Evolutionary conservation across 352 stramenopile genomes (phyloP).

Genomic region (Phytophthora pseudosyringae): DNA sequence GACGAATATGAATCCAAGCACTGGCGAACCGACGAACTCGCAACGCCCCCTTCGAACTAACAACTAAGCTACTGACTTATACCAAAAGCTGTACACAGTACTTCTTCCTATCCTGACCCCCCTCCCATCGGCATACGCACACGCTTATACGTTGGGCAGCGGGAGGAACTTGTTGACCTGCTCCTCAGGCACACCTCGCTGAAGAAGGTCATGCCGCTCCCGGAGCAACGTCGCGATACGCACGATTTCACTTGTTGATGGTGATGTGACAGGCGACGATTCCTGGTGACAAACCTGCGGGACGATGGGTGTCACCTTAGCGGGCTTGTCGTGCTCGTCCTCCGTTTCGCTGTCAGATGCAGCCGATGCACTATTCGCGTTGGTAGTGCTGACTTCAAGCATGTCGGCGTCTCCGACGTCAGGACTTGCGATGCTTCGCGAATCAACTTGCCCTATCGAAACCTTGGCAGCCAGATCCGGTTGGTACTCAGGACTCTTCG

Average conservation of each 20-base stretch:
- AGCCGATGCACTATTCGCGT: neutral
- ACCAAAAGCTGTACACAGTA: slow-evolving; percentile 2
- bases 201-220: slow-evolving; percentile 38
- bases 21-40: too few species aligned
- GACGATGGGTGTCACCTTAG: slow-evolving; percentile 9
- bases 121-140: slow-evolving; percentile 3
- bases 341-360: slow-evolving; percentile 28
- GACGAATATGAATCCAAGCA: too few species aligned
- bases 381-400: slow-evolving; percentile 1
- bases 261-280: slow-evolving; percentile 13
- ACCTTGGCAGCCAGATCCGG: slow-evolving; percentile 1
- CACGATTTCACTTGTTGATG: slow-evolving; percentile 35
- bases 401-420: neutral
- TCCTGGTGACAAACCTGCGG: neutral
- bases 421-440: slow-evolving; percentile 4
- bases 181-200: slow-evolving; percentile 34
- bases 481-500: slow-evolving; percentile 4
- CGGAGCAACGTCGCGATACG: slow-evolving; percentile 38
- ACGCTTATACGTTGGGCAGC: slow-evolving; percentile 26
- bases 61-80: neutral
- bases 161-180: slow-evolving; percentile 40
- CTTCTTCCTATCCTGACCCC: slow-evolving; percentile 3
- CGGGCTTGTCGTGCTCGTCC: slow-evolving; percentile 15
- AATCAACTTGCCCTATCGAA: slow-evolving; percentile 3
- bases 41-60: neutral